phyloP scores from a whole-genome alignment of 2,329 filamentous ascomycete genomes.

The Immersiporthe knoxdaviesiana region DNA sequence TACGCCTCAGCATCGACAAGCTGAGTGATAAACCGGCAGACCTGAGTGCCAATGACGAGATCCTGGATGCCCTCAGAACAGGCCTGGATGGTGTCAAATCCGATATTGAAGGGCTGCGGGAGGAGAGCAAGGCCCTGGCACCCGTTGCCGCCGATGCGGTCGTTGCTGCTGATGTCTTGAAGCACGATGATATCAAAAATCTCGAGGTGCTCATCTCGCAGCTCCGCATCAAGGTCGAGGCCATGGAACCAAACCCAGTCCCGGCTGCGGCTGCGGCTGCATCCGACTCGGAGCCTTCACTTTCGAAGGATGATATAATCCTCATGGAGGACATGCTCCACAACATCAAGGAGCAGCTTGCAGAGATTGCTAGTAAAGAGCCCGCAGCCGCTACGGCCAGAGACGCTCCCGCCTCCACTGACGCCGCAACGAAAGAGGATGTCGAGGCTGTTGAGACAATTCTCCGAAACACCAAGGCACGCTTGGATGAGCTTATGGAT shows the following conservation, averaged over 20 bases:
- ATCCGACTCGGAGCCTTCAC: conserved; percentile 34
- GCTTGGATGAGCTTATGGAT: conserved; percentile 79
- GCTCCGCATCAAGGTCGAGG: conserved; percentile 81
- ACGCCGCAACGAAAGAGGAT: conserved; percentile 75
- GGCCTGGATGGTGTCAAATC: conserved; percentile 75
- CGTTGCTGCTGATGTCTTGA: conserved; percentile 56
- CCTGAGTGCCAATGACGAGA: conserved; percentile 84
- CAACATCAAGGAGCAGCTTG: conserved; percentile 46
- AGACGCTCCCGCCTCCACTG: conserved; percentile 39
- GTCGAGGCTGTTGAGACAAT: conserved; percentile 90
- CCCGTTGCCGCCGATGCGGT: conserved; percentile 56
- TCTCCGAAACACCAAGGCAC: conserved; percentile 84
- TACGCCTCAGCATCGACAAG: conserved; percentile 77
- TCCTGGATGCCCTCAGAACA: conserved; percentile 83
- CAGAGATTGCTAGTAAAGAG: conserved; percentile 37
- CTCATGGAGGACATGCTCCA: conserved; percentile 58
- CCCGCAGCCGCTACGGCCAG: conserved; percentile 31
- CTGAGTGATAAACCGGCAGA: conserved; percentile 79
- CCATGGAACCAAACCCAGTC: conserved; percentile 61
- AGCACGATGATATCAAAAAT: conserved; percentile 78
- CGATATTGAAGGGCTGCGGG: conserved; percentile 80
- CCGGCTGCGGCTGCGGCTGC: conserved; percentile 44
- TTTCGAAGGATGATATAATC: conserved; percentile 58
- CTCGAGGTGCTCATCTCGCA: conserved; percentile 83
- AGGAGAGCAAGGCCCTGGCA: conserved; percentile 55